A percentile compares a stretch with the other conserved stretches of the same genome.
phyloP scores from a whole-genome alignment of 352 stramenopile genomes.

The Pythium guiyangense region DNA sequence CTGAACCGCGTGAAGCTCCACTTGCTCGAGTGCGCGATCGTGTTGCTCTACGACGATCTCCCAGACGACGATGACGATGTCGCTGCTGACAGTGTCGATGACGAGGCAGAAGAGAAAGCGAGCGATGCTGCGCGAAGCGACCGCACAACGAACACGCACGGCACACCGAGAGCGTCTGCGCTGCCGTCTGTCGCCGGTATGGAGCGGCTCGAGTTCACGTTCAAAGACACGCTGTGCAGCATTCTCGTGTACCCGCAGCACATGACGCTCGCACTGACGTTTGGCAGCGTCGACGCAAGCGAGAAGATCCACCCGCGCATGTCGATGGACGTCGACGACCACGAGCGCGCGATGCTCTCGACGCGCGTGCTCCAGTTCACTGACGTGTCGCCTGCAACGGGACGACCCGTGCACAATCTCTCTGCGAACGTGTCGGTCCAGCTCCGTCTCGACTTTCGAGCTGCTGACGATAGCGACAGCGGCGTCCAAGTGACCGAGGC shows the following conservation, averaged over 20 bases:
- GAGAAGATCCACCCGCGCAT: constrained; percentile 77
- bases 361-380: constrained; percentile 58
- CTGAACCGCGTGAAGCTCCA: constrained; percentile 70
- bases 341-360: constrained; percentile 55
- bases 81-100: constrained; percentile 17
- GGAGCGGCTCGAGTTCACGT: constrained; percentile 56
- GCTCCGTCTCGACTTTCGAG: constrained; percentile 54
- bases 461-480: constrained; percentile 16
- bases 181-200: constrained; percentile 58
- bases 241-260: constrained; percentile 56
- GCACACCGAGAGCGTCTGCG: constrained; percentile 22
- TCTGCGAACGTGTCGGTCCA: constrained; percentile 65
- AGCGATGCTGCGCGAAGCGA: constrained; percentile 17
- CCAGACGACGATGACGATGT: constrained; percentile 43
- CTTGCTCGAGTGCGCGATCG: constrained; percentile 64
- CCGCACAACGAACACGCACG: constrained; percentile 19
- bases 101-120: constrained; percentile 20
- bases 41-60: constrained; percentile 82
- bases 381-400: constrained; percentile 51
- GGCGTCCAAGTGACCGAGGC: constrained; percentile 22
- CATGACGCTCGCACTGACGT: constrained; percentile 39
- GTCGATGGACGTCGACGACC: constrained; percentile 61
- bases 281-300: constrained; percentile 59
- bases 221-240: constrained; percentile 73
- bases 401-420: constrained; percentile 48